These are phyloP conservation scores for Viridothelium virens DNA, from an alignment of 495 filamentous ascomycete genomes.

Conservation along the genomic window DNA sequence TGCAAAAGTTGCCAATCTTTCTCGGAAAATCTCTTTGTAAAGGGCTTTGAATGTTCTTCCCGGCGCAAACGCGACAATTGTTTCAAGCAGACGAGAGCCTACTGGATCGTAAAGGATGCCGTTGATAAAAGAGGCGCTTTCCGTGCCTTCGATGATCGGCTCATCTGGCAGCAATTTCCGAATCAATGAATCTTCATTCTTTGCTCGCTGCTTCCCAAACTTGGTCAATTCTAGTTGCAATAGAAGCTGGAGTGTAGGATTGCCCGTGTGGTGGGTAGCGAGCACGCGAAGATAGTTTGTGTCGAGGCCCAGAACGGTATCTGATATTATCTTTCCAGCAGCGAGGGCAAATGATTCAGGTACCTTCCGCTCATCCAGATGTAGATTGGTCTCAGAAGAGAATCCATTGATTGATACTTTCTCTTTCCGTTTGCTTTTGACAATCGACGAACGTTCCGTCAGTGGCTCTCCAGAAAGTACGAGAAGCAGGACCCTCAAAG, in stretches of 20 bases:
- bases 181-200: constrained; percentile 54
- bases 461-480: constrained; percentile 78
- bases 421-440: constrained; percentile 88
- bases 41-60: constrained; percentile 84
- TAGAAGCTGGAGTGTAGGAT: constrained; percentile 80
- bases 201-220: constrained; percentile 54
- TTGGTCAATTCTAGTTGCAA: constrained; percentile 73
- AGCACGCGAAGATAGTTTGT: constrained; percentile 67
- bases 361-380: constrained; percentile 43
- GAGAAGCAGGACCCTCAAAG: constrained; percentile 72
- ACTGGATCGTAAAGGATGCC: constrained; percentile 80
- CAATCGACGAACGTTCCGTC: constrained; percentile 51
- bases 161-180: constrained; percentile 58
- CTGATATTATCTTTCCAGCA: constrained; percentile 67
- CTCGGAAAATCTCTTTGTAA: constrained; percentile 64
- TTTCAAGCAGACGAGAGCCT: constrained; percentile 82
- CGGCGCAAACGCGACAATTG: constrained; percentile 67
- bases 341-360: constrained; percentile 70
- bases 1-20: constrained; percentile 65
- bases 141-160: constrained; percentile 48
- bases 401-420: constrained; percentile 49
- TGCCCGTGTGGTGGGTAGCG: constrained; percentile 79
- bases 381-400: background rate
- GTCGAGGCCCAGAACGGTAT: constrained; percentile 62
- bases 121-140: constrained; percentile 65